Base-by-base conservation (phyloP, 345 rosid species). In the Syzygium grande region DNA sequence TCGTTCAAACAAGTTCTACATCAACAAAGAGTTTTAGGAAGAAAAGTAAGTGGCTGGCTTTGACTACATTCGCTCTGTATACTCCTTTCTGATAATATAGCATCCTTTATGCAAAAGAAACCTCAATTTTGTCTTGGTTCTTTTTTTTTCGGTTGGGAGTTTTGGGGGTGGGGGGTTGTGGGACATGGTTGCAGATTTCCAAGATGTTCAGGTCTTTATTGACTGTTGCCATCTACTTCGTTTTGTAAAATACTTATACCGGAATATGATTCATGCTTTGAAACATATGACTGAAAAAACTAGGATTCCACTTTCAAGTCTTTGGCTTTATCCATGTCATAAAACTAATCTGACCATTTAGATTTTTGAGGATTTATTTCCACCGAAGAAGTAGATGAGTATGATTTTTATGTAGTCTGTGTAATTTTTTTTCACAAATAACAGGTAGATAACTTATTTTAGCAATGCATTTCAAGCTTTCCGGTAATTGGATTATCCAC, bases 1-100 rank as follows among this genome's bases (percentile, higher is more conserved):
- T 98, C 99, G 51, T 98, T 97, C 91, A 96, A 97, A 87, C 99
- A 97, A 93, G 99, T 97, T 88, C 84, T 93, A 84, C 97, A 94
- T 90, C 94, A 90, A 87, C 98, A 92, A 88, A 91, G 96, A 94
- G 98, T 96, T 88, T 87, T 92, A 86, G 94, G 94, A 89, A 96
- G 97, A 91, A 95, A 92, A 92, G 99, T 98, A 91, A 91, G 91
- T 90, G 30, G 77, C 55, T 51, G 80, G 25, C 23, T 73, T 73
- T 73, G 49, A 34, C 80, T 34, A 21, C 80, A 73, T 73, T 73
- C 46, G 22, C 46, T 34, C 49, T 19, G 80, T 3, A 34, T 34
- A 9, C 80, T 34, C 80, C 49, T 73, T 34, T 34, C 46, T 73
- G 46, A 73, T 73, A 73, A 34, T 19, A 73, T 19, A 13, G 46